phyloP scores from a whole-genome alignment of 768 basidiomycete genomes.

The Tricholoma bakamatsutake region DNA sequence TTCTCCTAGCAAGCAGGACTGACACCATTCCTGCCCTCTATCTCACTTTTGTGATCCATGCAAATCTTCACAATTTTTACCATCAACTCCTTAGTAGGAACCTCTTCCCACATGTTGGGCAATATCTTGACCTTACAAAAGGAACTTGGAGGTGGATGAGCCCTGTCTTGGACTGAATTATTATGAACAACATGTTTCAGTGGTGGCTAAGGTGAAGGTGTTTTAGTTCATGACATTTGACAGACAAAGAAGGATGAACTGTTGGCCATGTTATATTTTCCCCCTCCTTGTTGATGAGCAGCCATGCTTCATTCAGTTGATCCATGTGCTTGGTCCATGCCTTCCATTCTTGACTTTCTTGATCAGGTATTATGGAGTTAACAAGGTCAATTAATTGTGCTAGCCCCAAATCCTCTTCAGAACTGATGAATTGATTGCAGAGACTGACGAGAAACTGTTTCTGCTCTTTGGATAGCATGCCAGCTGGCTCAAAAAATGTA shows the following conservation, averaged over 20 bases:
- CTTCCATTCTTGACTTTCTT: conserved; percentile 9
- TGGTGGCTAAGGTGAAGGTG: background rate
- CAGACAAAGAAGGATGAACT: conserved; percentile 1
- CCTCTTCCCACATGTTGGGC: background rate
- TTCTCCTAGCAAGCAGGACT: conserved; percentile 5
- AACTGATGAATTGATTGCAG: too few species aligned
- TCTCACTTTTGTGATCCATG: conserved; percentile 3
- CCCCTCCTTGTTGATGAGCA: conserved; percentile 3
- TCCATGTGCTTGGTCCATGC: conserved; percentile 15
- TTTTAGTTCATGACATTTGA: background rate
- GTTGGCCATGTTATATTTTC: conserved; percentile 7
- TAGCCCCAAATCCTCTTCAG: too few species aligned
- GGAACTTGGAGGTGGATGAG: background rate
- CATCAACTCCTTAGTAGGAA: background rate
- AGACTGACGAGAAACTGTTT: too few species aligned
- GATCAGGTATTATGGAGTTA: too few species aligned
- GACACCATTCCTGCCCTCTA: conserved; percentile 4
- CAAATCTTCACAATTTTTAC: background rate
- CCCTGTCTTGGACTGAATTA: background rate
- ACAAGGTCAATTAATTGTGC: too few species aligned
- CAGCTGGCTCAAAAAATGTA: too few species aligned
- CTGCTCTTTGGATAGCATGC: too few species aligned
- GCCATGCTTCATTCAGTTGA: conserved; percentile 1
- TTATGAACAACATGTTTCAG: background rate
- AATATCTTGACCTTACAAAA: background rate